These are phyloP conservation scores for Pestalotiopsis sp. DNA, from an alignment of 2,329 filamentous ascomycete species.

Conservation along the genomic window DNA sequence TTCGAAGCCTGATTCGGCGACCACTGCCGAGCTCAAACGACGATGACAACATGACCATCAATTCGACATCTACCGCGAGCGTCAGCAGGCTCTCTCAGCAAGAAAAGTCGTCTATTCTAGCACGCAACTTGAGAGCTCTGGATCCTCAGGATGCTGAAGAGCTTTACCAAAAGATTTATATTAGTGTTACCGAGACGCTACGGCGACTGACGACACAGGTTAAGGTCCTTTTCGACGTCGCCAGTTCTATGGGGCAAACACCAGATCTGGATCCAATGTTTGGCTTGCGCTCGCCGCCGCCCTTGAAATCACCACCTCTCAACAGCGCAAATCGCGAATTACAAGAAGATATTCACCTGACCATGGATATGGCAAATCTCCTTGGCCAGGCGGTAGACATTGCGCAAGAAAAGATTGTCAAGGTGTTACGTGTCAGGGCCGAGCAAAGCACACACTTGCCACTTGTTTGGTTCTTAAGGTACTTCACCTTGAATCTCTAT, in stretches of 20 bases:
- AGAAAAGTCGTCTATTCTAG: constrained; percentile 86
- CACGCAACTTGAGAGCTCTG: constrained; percentile 82
- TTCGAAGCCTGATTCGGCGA: constrained; percentile 80
- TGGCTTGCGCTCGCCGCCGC: constrained; percentile 47
- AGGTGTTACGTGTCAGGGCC: constrained; percentile 75
- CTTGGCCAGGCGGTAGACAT: constrained; percentile 80
- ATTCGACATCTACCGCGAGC: constrained; percentile 78
- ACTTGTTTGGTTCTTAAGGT: constrained; percentile 73
- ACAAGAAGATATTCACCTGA: constrained; percentile 77
- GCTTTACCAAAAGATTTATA: constrained; percentile 81
- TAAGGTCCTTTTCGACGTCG: constrained; percentile 93
- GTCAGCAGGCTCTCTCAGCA: constrained; percentile 74
- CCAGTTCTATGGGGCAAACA: constrained; percentile 67
- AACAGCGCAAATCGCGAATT: constrained; percentile 52
- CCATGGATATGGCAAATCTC: constrained; percentile 76
- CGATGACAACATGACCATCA: constrained; percentile 88
- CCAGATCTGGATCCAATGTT: constrained; percentile 28
- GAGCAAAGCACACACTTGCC: constrained; percentile 73
- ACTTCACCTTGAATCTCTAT: constrained; percentile 79
- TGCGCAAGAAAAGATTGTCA: constrained; percentile 75
- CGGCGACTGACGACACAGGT: constrained; percentile 86
- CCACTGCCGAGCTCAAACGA: constrained; percentile 92
- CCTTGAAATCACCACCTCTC: constrained; percentile 51
- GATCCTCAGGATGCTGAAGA: constrained; percentile 84
- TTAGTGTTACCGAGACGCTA: constrained; percentile 83